Evolutionary conservation across 257 asterid species (phyloP).

Genomic region (Schizonepeta tenuifolia): DNA sequence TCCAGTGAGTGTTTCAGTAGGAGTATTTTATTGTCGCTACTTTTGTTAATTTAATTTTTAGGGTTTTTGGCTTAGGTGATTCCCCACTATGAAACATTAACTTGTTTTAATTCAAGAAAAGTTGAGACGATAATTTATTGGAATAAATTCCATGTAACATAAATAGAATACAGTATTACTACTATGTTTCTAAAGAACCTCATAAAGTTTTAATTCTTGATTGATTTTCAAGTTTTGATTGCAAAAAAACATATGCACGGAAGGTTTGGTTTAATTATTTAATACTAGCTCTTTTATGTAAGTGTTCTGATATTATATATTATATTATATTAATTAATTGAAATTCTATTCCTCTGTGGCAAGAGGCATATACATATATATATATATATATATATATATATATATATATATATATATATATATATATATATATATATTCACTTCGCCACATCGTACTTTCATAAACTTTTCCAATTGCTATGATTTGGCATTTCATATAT

Average conservation of each 20-base stretch:
- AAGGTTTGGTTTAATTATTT: not conserved
- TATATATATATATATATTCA: too few relatives aligned
- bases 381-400: too few relatives aligned
- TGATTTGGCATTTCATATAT: not conserved
- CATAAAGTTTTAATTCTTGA: not conserved
- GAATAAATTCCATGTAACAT: slow-evolving; percentile 39
- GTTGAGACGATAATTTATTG: slow-evolving; percentile 43
- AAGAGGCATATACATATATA: too few relatives aligned
- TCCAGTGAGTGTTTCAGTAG: slow-evolving; percentile 23
- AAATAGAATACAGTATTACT: too few relatives aligned
- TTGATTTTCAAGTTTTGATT: too few relatives aligned
- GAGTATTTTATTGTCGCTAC: slow-evolving; percentile 34
- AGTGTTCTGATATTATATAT: not conserved
- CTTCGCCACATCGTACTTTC: not conserved
- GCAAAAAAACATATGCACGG: not conserved
- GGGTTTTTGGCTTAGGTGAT: slow-evolving; percentile 42
- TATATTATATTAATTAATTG: too few relatives aligned
- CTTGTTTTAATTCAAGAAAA: slow-evolving; percentile 17
- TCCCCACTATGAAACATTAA: slow-evolving; percentile 41
- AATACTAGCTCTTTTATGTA: not conserved
- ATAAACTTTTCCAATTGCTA: not conserved
- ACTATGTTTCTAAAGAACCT: slow-evolving; percentile 29
- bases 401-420: too few relatives aligned
- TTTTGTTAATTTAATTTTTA: slow-evolving; percentile 21
- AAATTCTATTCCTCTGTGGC: not conserved